These are phyloP conservation scores for Syzygium grande DNA, from an alignment of 345 rosid species.

Conservation along the genomic window DNA sequence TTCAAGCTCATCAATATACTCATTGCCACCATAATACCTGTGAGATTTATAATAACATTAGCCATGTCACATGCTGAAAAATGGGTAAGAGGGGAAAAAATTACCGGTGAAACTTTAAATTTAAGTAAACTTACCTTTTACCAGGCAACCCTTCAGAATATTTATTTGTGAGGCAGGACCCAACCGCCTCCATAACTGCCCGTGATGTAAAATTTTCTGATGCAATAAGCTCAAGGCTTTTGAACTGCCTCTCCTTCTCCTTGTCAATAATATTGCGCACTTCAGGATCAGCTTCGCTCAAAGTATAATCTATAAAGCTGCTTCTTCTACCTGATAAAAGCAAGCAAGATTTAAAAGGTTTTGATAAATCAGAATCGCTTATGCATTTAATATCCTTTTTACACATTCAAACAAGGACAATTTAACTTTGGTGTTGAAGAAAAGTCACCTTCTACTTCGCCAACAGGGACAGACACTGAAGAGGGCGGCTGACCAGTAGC, in stretches of 20 bases:
- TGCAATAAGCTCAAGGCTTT: conserved; percentile 89
- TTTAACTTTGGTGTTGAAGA: not conserved
- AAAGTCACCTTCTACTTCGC: conserved; percentile 39
- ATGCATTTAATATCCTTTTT: not conserved
- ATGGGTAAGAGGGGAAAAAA: not conserved
- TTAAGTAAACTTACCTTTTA: conserved; percentile 50
- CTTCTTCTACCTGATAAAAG: conserved; percentile 30
- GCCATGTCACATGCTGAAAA: not conserved
- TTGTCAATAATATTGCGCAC: conserved; percentile 49
- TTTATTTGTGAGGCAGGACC: conserved; percentile 92
- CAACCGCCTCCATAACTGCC: conserved; percentile 95
- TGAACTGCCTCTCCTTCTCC: conserved; percentile 85
- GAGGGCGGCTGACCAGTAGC: conserved; percentile 43
- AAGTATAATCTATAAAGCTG: conserved; percentile 43
- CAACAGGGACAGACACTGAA: conserved; percentile 38
- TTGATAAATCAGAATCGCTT: too few relatives aligned
- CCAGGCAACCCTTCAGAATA: conserved; percentile 95
- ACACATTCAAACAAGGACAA: not conserved
- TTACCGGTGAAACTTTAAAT: not conserved
- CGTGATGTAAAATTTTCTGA: conserved; percentile 91
- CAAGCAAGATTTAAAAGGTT: not conserved
- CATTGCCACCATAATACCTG: conserved; percentile 96
- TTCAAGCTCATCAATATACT: conserved; percentile 83
- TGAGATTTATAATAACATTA: not conserved
- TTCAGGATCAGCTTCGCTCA: conserved; percentile 70